Evolutionary conservation across 768 basidiomycete genomes (phyloP).

Genomic region (Asterophora lycoperdoides): DNA sequence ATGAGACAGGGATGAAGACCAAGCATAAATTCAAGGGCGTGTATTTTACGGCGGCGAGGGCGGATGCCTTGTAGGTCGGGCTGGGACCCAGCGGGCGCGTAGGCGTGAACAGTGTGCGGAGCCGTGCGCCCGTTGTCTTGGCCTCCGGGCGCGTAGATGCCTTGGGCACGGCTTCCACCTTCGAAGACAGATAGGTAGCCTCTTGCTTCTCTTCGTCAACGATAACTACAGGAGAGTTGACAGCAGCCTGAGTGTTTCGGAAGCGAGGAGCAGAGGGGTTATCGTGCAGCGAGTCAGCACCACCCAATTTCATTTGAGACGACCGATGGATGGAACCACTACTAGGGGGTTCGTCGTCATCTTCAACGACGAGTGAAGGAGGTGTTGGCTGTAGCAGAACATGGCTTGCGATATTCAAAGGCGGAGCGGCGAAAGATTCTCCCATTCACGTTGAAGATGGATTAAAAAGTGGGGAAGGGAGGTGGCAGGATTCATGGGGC

Average conservation of each 20-base stretch:
- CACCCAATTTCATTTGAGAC: slow-evolving; percentile 26
- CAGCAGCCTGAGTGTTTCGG: slow-evolving; percentile 8
- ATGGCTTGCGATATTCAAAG: slow-evolving; percentile 26
- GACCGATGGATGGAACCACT: slow-evolving; percentile 29
- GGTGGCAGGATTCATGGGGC: not conserved
- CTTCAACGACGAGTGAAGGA: slow-evolving; percentile 31
- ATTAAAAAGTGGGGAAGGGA: not conserved
- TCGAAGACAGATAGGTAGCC: not conserved
- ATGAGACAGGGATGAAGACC: slow-evolving; percentile 46
- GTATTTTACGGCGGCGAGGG: slow-evolving; percentile 29
- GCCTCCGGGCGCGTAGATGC: not conserved
- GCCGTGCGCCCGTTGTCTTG: slow-evolving; percentile 14
- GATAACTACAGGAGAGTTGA: slow-evolving; percentile 7
- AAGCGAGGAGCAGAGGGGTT: slow-evolving; percentile 6
- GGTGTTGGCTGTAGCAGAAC: slow-evolving; percentile 30
- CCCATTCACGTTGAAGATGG: slow-evolving; percentile 29
- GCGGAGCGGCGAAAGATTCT: slow-evolving; percentile 28
- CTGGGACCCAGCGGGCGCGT: slow-evolving; percentile 28
- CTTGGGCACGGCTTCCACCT: not conserved
- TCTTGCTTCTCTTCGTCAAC: slow-evolving; percentile 20
- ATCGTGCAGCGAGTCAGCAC: not conserved
- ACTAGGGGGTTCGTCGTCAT: slow-evolving; percentile 43
- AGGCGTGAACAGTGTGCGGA: slow-evolving; percentile 31
- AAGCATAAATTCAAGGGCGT: slow-evolving; percentile 40
- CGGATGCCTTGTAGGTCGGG: slow-evolving; percentile 32